Percentiles rank a stretch among this genome's conserved stretches.
Conservation (phyloP, 2,329 filamentous ascomycete genomes). For the Aureobasidium subglaciale region DNA sequence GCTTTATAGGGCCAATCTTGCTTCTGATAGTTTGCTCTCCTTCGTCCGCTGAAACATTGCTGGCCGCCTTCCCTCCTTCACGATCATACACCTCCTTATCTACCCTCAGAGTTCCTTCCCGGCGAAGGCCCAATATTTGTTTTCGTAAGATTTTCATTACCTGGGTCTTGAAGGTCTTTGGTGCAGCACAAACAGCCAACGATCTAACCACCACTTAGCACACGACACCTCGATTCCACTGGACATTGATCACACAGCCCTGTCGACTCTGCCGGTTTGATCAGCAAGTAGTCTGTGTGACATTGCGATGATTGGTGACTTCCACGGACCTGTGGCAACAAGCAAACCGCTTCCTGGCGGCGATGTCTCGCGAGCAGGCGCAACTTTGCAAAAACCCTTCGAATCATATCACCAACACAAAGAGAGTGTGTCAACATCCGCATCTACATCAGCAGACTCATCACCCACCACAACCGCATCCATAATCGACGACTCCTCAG, state of each 20-base stretch:
- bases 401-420: constrained; percentile 55
- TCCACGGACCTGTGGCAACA: constrained; percentile 2
- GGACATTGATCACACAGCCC: not conserved
- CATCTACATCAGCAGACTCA: constrained; percentile 80
- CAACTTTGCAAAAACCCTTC: not conserved
- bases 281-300: not conserved
- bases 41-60: constrained; percentile 8
- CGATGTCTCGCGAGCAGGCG: constrained; percentile 5
- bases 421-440: constrained; percentile 70
- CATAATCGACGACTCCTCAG: constrained; percentile 82
- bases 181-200: not conserved
- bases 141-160: not conserved
- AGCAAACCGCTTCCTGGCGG: constrained; percentile 12
- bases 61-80: constrained; percentile 9
- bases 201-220: not conserved
- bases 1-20: constrained; percentile 11
- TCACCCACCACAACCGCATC: constrained; percentile 92
- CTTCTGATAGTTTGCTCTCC: constrained; percentile 2
- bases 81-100: not conserved
- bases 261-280: not conserved
- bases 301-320: constrained; percentile 4
- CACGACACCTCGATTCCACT: not conserved
- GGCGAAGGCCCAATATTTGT: constrained; percentile 5
- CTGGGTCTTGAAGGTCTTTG: not conserved
- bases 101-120: constrained; percentile 2